Base-by-base conservation (phyloP, 495 filamentous ascomycete genomes). In the Xeromyces bisporus region DNA sequence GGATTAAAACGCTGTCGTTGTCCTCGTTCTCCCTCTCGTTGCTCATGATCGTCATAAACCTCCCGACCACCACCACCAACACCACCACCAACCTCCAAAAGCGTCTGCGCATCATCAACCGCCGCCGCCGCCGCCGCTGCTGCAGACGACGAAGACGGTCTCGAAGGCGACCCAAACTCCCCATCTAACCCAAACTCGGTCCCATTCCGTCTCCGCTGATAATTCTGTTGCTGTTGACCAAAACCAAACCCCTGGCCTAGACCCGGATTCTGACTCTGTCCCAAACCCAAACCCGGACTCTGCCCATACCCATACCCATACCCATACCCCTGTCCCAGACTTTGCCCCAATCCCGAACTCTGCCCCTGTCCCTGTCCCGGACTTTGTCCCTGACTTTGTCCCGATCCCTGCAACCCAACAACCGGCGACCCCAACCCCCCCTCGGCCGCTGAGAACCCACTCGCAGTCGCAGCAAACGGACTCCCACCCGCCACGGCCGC, bases 401-500 rank as follows among this genome's bases (percentile, higher is more conserved):
- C 43, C 31, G 50, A 33, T 15, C 42, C 41, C n/a, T n/a, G n/a
- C n/a, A n/a, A n/a, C n/a, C n/a, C n/a, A n/a, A n/a, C n/a, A n/a
- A n/a, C n/a, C n/a, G n/a, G n/a, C n/a, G n/a, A n/a, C n/a, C n/a
- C n/a, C n/a, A n/a, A n/a, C n/a, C n/a, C n/a, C n/a, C n/a, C n/a
- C n/a, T n/a, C n/a, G 1, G 51, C 37, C 26, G 60, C 64, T 7
- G 58, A 52, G 66, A 69, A 74, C 18, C 56, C 55, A 33, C 55
- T 57, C 10, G 67, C 56, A 26, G 69, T 66, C 6, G 65, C 60
- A 11, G 67, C 56, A 26, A 69, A 67, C 6, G 65, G 61, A 11
- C 62, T 53, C 44, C 74, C 67, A 7, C 82, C 77, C n/a, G 81
- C 80, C 4, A 87, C 80, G 5, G 81, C 83, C 1, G 81, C 80